A percentile compares a stretch with the other conserved stretches of the same genome.
phyloP scores from a whole-genome alignment of 768 basidiomycete species.

The Calocybe indica region DNA sequence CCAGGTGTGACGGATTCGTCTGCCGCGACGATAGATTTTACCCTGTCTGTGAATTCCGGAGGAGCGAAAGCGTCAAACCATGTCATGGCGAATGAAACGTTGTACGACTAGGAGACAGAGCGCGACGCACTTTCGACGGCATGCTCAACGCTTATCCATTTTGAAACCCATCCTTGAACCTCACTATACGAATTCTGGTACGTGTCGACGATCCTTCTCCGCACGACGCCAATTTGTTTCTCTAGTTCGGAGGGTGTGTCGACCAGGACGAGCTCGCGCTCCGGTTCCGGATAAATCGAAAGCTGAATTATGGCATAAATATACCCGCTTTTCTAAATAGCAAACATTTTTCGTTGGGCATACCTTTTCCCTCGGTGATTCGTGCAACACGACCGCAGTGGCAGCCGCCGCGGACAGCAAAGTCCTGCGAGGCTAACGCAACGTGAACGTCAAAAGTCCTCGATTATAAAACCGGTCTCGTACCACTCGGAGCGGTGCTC shows the following conservation, averaged over 20 bases:
- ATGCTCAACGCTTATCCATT: conserved; percentile 85
- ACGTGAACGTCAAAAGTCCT: neutral
- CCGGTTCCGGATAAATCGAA: conserved; percentile 71
- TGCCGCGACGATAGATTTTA: conserved; percentile 77
- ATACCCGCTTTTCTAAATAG: neutral
- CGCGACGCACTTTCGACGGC: conserved; percentile 70
- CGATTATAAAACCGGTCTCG: neutral
- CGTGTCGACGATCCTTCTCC: conserved; percentile 52
- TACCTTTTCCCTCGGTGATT: conserved; percentile 27
- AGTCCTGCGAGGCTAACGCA: conserved; percentile 25
- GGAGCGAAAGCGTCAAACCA: neutral
- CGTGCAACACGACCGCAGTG: conserved; percentile 23
- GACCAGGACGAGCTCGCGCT: conserved; percentile 61
- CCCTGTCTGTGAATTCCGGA: conserved; percentile 46
- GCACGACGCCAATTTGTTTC: conserved; percentile 63
- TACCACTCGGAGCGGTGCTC: conserved; percentile 12
- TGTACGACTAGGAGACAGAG: neutral
- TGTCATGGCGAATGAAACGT: neutral
- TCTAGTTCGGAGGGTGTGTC: conserved; percentile 76
- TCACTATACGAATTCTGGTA: conserved; percentile 54
- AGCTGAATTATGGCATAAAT: conserved; percentile 43
- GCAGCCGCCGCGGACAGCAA: conserved; percentile 27
- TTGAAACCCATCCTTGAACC: conserved; percentile 67
- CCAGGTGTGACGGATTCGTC: conserved; percentile 85
- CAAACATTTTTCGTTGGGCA: neutral